Conservation (phyloP, 1,284 basidiomycete species). For the Ganoderma lingzhi region DNA sequence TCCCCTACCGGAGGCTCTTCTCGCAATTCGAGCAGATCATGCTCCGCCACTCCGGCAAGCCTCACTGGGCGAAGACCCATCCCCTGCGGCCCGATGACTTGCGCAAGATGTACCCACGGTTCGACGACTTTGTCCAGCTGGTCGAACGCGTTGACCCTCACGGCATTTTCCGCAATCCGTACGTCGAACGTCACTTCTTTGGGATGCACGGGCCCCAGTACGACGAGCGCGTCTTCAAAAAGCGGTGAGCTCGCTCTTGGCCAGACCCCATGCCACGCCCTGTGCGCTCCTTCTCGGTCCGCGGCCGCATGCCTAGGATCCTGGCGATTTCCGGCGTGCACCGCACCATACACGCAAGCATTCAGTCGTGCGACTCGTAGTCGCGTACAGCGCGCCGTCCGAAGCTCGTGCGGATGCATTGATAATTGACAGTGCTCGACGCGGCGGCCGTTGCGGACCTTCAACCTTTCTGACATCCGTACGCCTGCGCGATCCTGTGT, state of each 20-base stretch:
- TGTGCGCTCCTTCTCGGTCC: not conserved
- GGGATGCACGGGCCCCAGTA: constrained; percentile 55
- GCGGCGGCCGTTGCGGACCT: not conserved
- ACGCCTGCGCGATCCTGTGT: not conserved
- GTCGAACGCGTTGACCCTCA: constrained; percentile 81
- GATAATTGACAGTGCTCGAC: not conserved
- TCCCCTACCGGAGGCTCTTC: constrained; percentile 90
- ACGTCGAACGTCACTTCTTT: constrained; percentile 79
- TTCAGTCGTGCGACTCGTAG: not conserved
- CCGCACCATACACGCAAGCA: not conserved
- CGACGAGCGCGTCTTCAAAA: constrained; percentile 64
- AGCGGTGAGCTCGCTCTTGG: constrained; percentile 26
- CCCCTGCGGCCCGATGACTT: constrained; percentile 74
- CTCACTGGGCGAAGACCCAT: constrained; percentile 99
- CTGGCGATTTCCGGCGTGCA: constrained; percentile 2
- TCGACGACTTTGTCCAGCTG: constrained; percentile 82
- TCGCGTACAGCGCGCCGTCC: not conserved
- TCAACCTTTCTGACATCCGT: not conserved
- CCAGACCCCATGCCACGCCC: not conserved
- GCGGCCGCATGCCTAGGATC: not conserved
- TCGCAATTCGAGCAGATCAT: constrained; percentile 83
- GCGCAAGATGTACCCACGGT: constrained; percentile 80
- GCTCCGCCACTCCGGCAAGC: constrained; percentile 79
- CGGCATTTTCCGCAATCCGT: constrained; percentile 84
- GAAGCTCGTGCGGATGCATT: not conserved